phyloP scores from a whole-genome alignment of 2,329 filamentous ascomycete species.

The Fusarium miscanthi region DNA sequence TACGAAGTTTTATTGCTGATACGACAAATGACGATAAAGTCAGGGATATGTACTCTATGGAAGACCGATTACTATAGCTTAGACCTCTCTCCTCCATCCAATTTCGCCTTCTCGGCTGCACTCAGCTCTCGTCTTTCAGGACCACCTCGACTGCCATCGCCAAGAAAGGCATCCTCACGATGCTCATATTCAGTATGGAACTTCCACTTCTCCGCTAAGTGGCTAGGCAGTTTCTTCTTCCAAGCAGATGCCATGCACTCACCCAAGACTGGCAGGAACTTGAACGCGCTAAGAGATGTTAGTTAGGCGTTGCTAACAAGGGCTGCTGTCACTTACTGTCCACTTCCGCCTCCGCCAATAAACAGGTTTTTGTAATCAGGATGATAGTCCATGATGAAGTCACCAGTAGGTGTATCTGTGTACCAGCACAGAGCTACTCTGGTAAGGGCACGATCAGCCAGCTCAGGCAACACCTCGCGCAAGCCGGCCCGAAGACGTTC shows the following conservation, averaged over 20 bases:
- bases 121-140: conserved; percentile 20
- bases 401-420: conserved; percentile 35
- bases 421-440: conserved; percentile 34
- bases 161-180: conserved; percentile 20
- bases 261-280: conserved; percentile 34
- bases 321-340: conserved; percentile 19
- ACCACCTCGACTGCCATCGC: conserved; percentile 35
- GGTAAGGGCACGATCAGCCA: conserved; percentile 20
- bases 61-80: neutral
- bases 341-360: conserved; percentile 32
- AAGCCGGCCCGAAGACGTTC: conserved; percentile 21
- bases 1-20: neutral
- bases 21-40: rapidly evolving
- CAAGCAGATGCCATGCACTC: conserved; percentile 15
- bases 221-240: conserved; percentile 7
- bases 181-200: conserved; percentile 29
- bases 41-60: neutral
- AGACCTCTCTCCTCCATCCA: neutral
- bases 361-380: conserved; percentile 37
- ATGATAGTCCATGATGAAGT: conserved; percentile 41
- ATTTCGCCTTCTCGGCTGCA: conserved; percentile 3
- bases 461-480: conserved; percentile 32
- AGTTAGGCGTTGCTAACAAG: rapidly evolving
- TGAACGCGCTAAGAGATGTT: conserved; percentile 24
- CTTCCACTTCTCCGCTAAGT: conserved; percentile 28